A percentile compares a stretch with the other conserved stretches of the same genome.
Evolutionary conservation across 441 rosid genomes (phyloP).

Genomic region (Erodium moschatum): DNA sequence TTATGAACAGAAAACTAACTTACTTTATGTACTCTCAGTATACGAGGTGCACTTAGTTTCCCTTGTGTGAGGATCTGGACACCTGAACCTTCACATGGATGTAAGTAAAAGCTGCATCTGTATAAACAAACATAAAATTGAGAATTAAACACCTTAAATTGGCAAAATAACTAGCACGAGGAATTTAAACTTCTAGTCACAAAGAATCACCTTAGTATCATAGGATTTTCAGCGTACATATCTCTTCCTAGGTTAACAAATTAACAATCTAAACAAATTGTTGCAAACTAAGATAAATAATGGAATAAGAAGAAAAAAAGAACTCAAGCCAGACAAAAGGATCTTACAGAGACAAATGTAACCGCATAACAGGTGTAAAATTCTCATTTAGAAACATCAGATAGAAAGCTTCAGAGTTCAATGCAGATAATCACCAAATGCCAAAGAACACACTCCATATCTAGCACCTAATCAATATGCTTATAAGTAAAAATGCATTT

Average conservation of each 20-base stretch:
- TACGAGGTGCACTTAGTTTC: slow-evolving; percentile 95
- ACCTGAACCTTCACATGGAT: slow-evolving; percentile 80
- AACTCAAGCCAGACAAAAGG: not conserved
- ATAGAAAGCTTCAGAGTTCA: too few species aligned
- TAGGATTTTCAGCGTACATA: not conserved
- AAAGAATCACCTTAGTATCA: not conserved
- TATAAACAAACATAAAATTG: slow-evolving; percentile 18
- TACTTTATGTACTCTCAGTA: slow-evolving; percentile 94
- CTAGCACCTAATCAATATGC: not conserved
- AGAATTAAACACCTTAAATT: not conserved
- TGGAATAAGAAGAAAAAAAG: not conserved
- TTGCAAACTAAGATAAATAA: not conserved
- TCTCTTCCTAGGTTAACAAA: not conserved
- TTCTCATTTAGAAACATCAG: not conserved
- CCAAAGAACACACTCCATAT: not conserved
- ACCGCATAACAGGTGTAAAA: not conserved
- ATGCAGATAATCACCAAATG: not conserved
- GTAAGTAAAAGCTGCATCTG: slow-evolving; percentile 95
- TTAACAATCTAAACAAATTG: not conserved
- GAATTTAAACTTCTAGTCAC: not conserved
- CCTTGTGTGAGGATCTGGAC: slow-evolving; percentile 84
- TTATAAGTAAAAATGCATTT: not conserved
- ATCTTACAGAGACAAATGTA: not conserved
- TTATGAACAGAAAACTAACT: slow-evolving; percentile 17
- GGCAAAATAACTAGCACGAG: not conserved